Evolutionary conservation across 306 rosid species (phyloP).

Genomic region (Sicyos edulis): DNA sequence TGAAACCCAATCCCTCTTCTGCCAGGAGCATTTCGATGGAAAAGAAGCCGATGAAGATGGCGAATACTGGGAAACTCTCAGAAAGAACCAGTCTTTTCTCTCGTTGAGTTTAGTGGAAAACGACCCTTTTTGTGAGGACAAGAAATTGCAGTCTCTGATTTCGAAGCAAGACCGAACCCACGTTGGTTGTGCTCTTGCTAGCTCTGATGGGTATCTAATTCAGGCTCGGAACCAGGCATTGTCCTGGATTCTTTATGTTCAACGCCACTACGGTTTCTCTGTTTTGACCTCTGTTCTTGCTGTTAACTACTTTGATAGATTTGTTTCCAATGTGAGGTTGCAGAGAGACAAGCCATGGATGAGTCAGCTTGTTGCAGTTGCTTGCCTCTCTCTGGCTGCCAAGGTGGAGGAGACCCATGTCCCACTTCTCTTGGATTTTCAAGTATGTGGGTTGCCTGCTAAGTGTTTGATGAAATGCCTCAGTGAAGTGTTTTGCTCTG

Average conservation of each 20-base stretch:
- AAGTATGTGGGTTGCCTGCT: slow-evolving; percentile 36
- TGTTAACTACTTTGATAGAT: slow-evolving; percentile 7
- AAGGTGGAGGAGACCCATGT: slow-evolving; percentile 82
- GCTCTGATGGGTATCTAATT: slow-evolving; percentile 40
- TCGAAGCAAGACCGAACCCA: slow-evolving; percentile 58
- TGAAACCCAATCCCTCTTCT: slow-evolving; percentile 49
- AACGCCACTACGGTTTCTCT: slow-evolving; percentile 26
- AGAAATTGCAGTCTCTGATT: slow-evolving; percentile 52
- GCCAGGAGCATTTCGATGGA: slow-evolving; percentile 38
- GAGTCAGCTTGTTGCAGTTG: slow-evolving; percentile 69
- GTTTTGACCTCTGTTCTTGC: too few species aligned
- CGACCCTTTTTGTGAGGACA: slow-evolving; percentile 58
- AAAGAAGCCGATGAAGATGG: slow-evolving; percentile 27
- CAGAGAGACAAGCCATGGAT: slow-evolving; percentile 79
- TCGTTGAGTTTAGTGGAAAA: slow-evolving; percentile 37
- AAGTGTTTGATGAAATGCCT: slow-evolving; percentile 46
- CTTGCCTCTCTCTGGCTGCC: slow-evolving; percentile 84
- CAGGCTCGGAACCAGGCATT: slow-evolving; percentile 51
- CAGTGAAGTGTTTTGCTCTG: background rate
- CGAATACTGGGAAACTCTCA: slow-evolving; percentile 23
- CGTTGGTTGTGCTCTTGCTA: slow-evolving; percentile 23
- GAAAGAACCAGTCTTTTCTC: slow-evolving; percentile 34
- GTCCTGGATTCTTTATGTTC: slow-evolving; percentile 61
- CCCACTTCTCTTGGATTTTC: slow-evolving; percentile 74
- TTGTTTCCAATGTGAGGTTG: slow-evolving; percentile 41